A percentile compares a stretch with the other conserved stretches of the same genome.
Evolutionary conservation across 257 asterid genomes (phyloP).

Genomic region (Hygrophila difformis): DNA sequence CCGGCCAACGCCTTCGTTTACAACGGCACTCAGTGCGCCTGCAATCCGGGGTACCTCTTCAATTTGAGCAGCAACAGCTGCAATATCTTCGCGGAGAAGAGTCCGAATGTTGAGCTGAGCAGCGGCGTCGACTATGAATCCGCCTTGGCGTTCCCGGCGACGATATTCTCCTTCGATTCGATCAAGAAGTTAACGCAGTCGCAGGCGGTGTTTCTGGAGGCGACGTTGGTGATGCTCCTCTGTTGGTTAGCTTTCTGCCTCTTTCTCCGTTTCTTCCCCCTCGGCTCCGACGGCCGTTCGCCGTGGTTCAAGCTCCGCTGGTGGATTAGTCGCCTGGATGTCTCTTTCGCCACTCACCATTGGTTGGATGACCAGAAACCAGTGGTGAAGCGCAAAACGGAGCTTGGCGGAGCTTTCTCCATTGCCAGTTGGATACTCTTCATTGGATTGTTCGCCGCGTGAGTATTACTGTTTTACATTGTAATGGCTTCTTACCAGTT

Average conservation of each 20-base stretch:
- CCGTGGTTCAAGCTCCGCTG: conserved; percentile 73
- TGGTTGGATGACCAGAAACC: conserved; percentile 82
- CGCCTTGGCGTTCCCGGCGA: conserved; percentile 38
- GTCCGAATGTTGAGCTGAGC: conserved; percentile 26
- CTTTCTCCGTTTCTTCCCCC: conserved; percentile 42
- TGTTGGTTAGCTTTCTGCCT: conserved; percentile 73
- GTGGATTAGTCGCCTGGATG: conserved; percentile 90
- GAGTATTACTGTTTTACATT: conserved; percentile 25
- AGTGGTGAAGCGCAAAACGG: conserved; percentile 80
- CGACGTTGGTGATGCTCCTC: conserved; percentile 53
- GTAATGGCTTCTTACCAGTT: background rate
- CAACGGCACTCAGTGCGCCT: conserved; percentile 54
- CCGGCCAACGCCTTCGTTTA: conserved; percentile 52
- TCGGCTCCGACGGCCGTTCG: conserved; percentile 55
- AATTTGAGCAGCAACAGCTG: conserved; percentile 33
- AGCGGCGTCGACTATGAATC: conserved; percentile 63
- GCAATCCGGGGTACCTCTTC: conserved; percentile 68
- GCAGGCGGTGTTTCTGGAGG: conserved; percentile 88
- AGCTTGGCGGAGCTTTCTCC: conserved; percentile 90
- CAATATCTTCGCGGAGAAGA: conserved; percentile 31
- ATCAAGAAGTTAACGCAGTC: conserved; percentile 78
- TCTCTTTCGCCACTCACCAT: conserved; percentile 74
- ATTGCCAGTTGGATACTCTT: conserved; percentile 88
- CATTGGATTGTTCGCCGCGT: conserved; percentile 85
- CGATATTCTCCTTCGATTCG: conserved; percentile 65